phyloP scores from a whole-genome alignment of 176 grass and related monocot species.

The Eragrostis nindensis region DNA sequence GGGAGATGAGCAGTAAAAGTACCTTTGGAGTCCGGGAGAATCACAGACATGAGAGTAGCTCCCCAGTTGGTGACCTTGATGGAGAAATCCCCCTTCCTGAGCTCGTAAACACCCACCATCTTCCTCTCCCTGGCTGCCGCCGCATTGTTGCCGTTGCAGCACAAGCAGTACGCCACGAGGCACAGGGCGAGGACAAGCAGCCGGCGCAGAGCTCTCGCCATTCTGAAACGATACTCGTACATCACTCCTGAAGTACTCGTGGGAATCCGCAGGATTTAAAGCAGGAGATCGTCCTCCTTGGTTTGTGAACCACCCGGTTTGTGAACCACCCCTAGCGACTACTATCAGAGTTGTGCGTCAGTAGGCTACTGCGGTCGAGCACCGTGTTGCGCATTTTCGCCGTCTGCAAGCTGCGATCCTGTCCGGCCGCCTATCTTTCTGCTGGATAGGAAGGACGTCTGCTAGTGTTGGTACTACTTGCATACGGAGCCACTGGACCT shows the following conservation, averaged over 20 bases:
- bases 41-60: slow-evolving; percentile 70
- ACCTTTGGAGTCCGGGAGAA: slow-evolving; percentile 81
- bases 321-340: background rate
- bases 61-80: slow-evolving; percentile 82
- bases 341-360: background rate
- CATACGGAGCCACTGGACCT: background rate
- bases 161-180: slow-evolving; percentile 35
- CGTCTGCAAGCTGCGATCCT: background rate
- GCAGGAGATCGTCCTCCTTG: slow-evolving; percentile 19
- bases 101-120: slow-evolving; percentile 66
- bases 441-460: background rate
- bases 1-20: too few relatives aligned
- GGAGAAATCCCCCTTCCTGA: slow-evolving; percentile 79
- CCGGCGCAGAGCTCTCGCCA: slow-evolving; percentile 48
- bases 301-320: too few relatives aligned
- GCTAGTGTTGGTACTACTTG: background rate
- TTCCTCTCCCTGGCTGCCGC: background rate
- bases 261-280: background rate
- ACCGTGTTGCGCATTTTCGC: slow-evolving; percentile 17
- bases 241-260: background rate
- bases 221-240: slow-evolving; percentile 15
- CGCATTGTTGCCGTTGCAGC: slow-evolving; percentile 9
- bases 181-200: slow-evolving; percentile 22
- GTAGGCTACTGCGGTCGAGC: slow-evolving; percentile 9
- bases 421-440: background rate